Base-by-base conservation (phyloP, 1,139 yeast species). In the Magnusiomyces magnusii region DNA sequence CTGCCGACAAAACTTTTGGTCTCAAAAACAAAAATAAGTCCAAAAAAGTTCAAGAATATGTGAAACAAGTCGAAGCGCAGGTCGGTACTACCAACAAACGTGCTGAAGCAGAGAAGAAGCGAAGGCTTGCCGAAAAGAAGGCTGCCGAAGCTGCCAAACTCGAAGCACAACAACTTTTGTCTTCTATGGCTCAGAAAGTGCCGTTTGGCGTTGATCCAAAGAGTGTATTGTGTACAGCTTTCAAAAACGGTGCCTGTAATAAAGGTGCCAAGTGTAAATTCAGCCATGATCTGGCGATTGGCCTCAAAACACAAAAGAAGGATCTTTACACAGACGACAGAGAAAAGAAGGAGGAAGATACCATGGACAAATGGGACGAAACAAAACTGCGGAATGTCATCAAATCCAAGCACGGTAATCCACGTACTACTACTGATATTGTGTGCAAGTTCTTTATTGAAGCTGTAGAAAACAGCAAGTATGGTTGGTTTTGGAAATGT, bases 401-500 rank as follows among this genome's bases (percentile, higher is more conserved):
- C 69, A 62, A 80, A 66, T 90, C 97, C 58, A 95, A 93, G 76
- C 97, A 91, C 69, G 98, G 99, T 59, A 93, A 93, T 73, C 93
- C 87, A 57, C 84, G 85, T 72, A 91, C 97, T 17, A 91, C 98
- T 31, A 95, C 99, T 1, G 98, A 93, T 64, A 95, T 82, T 65
- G 91, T 95, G 54, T 95, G 99, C 81, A 93, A 92, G 73, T 84
- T 75, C 74, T 95, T 95, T 76, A 88, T 93, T 67, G 97, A 91
- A 62, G 99, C 99, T 0, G 98, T 95, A 62, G 99, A 95, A 71
- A 91, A 91, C 70, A 95, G 95, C 60, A 92, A 93, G 72, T 93
- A 95, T 71, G 99, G 99, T 68, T 93, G 99, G 99, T 92, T 93
- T 75, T 93, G 99, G 99, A 81, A 82, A 39, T 93, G 99, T 77